Evolutionary conservation across 805 yeast species (phyloP).

Genomic region (Ascoidea rubescens): DNA sequence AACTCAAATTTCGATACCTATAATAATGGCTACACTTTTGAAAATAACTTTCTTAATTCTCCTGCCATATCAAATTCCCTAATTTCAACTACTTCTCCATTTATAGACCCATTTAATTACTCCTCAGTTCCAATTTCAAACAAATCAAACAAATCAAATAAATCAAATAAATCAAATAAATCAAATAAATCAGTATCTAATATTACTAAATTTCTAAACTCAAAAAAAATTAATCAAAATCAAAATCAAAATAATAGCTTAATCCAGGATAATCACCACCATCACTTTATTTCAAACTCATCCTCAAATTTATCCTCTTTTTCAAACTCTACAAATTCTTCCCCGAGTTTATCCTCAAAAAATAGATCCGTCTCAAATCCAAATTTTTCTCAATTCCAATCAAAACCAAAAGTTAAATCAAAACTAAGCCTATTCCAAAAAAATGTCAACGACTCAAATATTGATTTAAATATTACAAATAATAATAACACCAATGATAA

Average conservation of each 20-base stretch:
- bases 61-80: slow-evolving; percentile 1
- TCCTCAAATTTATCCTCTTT: not conserved
- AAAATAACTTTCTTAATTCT: slow-evolving; percentile 8
- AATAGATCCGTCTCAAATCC: not conserved
- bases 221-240: no score
- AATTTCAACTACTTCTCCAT: not conserved
- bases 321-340: not conserved
- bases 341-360: not conserved
- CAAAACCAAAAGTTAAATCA: no score
- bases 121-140: no score
- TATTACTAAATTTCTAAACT: no score
- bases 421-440: no score
- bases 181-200: no score
- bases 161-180: no score
- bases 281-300: not conserved
- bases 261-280: not conserved
- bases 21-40: slow-evolving; percentile 9
- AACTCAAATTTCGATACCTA: not conserved
- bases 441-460: not conserved
- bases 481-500: no score
- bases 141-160: no score
- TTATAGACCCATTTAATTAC: not conserved
- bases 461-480: not conserved
- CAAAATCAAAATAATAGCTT: no score
- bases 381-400: no score